A percentile compares a stretch with the other conserved stretches of the same genome.
Evolutionary conservation across 1,284 basidiomycete genomes (phyloP).

Genomic region (Vanrija humicola): DNA sequence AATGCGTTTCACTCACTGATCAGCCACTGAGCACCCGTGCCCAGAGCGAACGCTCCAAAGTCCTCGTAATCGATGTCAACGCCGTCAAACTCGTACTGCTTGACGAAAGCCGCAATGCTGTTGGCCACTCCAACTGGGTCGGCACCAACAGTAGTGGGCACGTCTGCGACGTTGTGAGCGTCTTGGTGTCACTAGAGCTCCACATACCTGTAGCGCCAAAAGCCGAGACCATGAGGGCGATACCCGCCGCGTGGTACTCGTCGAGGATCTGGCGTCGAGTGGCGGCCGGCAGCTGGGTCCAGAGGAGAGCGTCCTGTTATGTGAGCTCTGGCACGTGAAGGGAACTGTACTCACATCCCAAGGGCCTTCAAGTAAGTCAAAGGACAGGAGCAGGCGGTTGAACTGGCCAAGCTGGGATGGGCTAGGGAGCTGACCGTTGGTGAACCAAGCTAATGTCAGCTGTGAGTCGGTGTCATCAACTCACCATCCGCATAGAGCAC

Average conservation of each 20-base stretch:
- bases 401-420: conserved; percentile 11
- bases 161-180: conserved; percentile 16
- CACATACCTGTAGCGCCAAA: conserved; percentile 42
- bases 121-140: conserved; percentile 28
- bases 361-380: conserved; percentile 8
- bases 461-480: background rate
- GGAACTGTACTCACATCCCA: conserved; percentile 11
- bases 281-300: too few species aligned
- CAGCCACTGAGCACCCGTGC: conserved; percentile 15
- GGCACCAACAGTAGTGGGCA: conserved; percentile 29
- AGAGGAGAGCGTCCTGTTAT: conserved; percentile 3
- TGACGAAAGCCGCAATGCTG: conserved; percentile 31
- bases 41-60: conserved; percentile 9
- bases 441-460: too few species aligned
- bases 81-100: conserved; percentile 46
- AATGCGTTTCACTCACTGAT: conserved; percentile 17
- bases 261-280: conserved; percentile 18
- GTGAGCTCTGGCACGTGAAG: conserved; percentile 17
- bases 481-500: conserved; percentile 1
- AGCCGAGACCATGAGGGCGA: conserved; percentile 41
- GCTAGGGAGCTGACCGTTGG: conserved; percentile 7
- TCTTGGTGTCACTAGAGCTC: too few species aligned
- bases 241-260: conserved; percentile 40
- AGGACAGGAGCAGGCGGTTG: conserved; percentile 45
- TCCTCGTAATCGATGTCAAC: conserved; percentile 50